A percentile compares a stretch with the other conserved stretches of the same genome.
Evolutionary conservation across 2,329 filamentous ascomycete genomes (phyloP).

Genomic region (Pestalotiopsis sp.): DNA sequence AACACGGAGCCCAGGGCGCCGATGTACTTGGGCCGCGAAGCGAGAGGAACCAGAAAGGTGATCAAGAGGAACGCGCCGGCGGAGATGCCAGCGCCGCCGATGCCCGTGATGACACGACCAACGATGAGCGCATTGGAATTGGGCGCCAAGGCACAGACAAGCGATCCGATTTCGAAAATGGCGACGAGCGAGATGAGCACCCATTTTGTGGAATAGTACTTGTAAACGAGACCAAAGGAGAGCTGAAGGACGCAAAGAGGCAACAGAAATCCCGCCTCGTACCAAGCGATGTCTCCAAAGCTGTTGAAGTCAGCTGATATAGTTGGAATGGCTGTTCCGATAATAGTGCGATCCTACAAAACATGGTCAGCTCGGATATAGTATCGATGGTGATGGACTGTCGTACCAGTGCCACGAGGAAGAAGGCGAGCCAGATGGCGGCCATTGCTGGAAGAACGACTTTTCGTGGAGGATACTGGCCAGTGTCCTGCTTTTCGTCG

Average conservation of each 20-base stretch:
- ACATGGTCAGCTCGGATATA: background rate
- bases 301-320: conserved; percentile 24
- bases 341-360: conserved; percentile 15
- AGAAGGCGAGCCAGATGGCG: conserved; percentile 8
- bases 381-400: background rate
- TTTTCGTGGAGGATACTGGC: conserved; percentile 6
- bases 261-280: conserved; percentile 24
- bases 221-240: conserved; percentile 22
- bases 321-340: conserved; percentile 11
- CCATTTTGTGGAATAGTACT: conserved; percentile 21
- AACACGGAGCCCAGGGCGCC: conserved; percentile 8
- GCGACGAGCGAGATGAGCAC: conserved; percentile 9
- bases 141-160: conserved; percentile 28
- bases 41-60: conserved; percentile 23
- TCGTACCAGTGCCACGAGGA: conserved; percentile 11
- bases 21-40: conserved; percentile 10
- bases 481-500: background rate
- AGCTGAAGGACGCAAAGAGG: conserved; percentile 24
- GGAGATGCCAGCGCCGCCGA: conserved; percentile 18
- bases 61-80: conserved; percentile 10
- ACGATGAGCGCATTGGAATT: conserved; percentile 29
- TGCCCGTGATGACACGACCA: conserved; percentile 28
- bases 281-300: conserved; percentile 26
- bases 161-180: conserved; percentile 21
- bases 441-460: conserved; percentile 8